phyloP scores from a whole-genome alignment of 148 eudicot species.

The Arctostaphylos glauca region DNA sequence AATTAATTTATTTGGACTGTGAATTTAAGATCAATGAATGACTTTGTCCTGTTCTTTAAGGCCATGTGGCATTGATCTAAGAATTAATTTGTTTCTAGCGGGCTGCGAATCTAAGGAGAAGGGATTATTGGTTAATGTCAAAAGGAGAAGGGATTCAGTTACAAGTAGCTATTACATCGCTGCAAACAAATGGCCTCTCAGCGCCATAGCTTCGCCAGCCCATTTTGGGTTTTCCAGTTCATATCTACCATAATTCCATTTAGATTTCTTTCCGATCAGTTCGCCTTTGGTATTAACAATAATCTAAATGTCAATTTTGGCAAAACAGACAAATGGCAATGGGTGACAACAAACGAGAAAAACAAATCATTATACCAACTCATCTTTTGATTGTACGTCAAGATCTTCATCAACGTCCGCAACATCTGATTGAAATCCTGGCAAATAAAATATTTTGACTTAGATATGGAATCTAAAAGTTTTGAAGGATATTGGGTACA shows the following conservation, averaged over 20 bases:
- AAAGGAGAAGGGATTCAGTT: not conserved
- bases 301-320: constrained; percentile 1
- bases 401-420: constrained; percentile 63
- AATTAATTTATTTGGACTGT: too few relatives aligned
- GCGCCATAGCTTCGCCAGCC: not conserved
- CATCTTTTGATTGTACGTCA: constrained; percentile 55
- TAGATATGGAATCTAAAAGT: not conserved
- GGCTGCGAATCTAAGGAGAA: too few relatives aligned
- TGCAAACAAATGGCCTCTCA: not conserved
- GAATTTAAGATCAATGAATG: too few relatives aligned
- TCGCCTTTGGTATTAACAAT: constrained; percentile 7
- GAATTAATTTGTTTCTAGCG: too few relatives aligned
- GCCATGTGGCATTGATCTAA: too few relatives aligned
- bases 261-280: not conserved
- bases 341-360: not conserved
- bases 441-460: constrained; percentile 13
- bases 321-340: not conserved
- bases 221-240: not conserved
- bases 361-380: constrained; percentile 44
- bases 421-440: constrained; percentile 49
- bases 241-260: not conserved
- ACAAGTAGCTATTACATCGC: not conserved
- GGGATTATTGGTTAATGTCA: not conserved
- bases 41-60: too few relatives aligned
- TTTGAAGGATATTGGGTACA: constrained; percentile 7